phyloP scores from a whole-genome alignment of 805 yeast genomes.

The Cyberlindnera americana region DNA sequence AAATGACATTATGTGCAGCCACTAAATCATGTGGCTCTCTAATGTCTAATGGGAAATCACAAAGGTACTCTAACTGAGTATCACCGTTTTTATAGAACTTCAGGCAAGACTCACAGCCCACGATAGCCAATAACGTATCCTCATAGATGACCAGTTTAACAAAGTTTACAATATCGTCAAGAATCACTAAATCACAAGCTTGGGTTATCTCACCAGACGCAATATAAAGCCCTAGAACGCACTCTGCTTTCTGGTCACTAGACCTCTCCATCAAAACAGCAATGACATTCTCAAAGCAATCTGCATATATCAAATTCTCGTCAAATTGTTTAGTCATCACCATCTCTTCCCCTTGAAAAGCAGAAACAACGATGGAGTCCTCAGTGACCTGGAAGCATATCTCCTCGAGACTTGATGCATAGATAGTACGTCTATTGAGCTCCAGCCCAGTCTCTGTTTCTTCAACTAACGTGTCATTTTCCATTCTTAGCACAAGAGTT shows the following conservation, averaged over 20 bases:
- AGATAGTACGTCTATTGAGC: constrained; percentile 14
- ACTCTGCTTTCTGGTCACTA: background rate
- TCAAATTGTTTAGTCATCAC: constrained; percentile 7
- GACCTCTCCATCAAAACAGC: constrained; percentile 10
- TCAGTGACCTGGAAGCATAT: constrained; percentile 27
- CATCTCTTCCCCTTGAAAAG: constrained; percentile 13
- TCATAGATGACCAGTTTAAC: constrained; percentile 17
- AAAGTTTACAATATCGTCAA: constrained; percentile 14
- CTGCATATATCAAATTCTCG: constrained; percentile 18
- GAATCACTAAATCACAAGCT: constrained; percentile 3
- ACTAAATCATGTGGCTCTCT: constrained; percentile 23
- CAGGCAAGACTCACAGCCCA: constrained; percentile 9
- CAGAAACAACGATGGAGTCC: constrained; percentile 19
- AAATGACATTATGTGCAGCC: constrained; percentile 13
- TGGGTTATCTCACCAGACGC: constrained; percentile 10
- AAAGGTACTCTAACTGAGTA: background rate
- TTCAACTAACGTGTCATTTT: constrained; percentile 28
- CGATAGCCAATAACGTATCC: constrained; percentile 6
- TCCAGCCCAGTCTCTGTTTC: constrained; percentile 22
- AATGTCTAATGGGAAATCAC: background rate
- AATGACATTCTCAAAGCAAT: constrained; percentile 16
- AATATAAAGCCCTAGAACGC: background rate
- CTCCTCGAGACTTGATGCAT: constrained; percentile 14
- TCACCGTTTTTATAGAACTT: constrained; percentile 5
- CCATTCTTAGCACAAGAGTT: constrained; percentile 35